Percentiles rank a stretch among this genome's conserved stretches.
These are phyloP conservation scores for Talaromyces nanjingensis DNA, from an alignment of 495 filamentous ascomycete genomes.

Conservation along the genomic window DNA sequence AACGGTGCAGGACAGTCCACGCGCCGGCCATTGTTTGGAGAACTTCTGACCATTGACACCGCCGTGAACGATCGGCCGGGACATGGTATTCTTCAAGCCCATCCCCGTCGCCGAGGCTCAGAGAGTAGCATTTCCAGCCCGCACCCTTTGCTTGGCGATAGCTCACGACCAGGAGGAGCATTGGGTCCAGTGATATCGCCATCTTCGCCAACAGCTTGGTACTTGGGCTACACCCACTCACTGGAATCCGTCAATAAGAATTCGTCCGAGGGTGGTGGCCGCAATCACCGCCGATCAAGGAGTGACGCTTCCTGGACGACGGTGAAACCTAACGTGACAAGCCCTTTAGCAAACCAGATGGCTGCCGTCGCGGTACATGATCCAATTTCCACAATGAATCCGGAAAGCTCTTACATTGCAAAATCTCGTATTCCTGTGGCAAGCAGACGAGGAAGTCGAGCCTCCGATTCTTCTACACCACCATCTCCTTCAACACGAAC, in stretches of 20 bases:
- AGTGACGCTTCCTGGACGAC: conserved; percentile 35
- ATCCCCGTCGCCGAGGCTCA: conserved; percentile 42
- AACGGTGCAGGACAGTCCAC: not conserved
- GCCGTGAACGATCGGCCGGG: conserved; percentile 25
- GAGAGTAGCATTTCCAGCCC: conserved; percentile 48
- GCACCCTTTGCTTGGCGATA: conserved; percentile 42
- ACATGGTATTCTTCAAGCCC: conserved; percentile 29
- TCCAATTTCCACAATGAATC: conserved; percentile 20
- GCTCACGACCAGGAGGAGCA: conserved; percentile 18
- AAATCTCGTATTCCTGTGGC: conserved; percentile 54
- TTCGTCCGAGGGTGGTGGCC: conserved; percentile 15
- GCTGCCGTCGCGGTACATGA: conserved; percentile 32
- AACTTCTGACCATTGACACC: conserved; percentile 36
- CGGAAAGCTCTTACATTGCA: conserved; percentile 35
- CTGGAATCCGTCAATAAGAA: conserved; percentile 38
- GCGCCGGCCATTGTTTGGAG: conserved; percentile 45
- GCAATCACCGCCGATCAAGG: conserved; percentile 38
- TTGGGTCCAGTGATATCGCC: conserved; percentile 29
- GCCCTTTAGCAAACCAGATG: conserved; percentile 30
- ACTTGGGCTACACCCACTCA: conserved; percentile 40
- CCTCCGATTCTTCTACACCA: conserved; percentile 36
- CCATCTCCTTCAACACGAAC: conserved; percentile 36
- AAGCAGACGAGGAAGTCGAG: conserved; percentile 38
- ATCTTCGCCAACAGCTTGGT: conserved; percentile 52
- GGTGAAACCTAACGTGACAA: conserved; percentile 18